phyloP scores from a whole-genome alignment of 108 stramenopile species.

The Cyclotella sp. region DNA sequence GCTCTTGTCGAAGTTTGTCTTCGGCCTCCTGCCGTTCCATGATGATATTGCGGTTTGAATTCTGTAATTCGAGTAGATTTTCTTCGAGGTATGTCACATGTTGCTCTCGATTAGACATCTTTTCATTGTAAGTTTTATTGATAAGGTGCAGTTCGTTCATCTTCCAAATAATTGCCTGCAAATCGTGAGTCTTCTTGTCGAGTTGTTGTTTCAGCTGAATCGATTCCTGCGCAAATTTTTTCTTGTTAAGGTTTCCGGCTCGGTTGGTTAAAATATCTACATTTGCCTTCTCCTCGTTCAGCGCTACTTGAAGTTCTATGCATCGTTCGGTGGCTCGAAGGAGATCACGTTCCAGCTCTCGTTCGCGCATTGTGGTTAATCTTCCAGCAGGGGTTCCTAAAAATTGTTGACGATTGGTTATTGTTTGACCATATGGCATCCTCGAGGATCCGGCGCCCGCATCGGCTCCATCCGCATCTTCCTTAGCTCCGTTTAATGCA shows the following conservation, averaged over 20 bases:
- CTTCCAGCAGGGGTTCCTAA: constrained; percentile 70
- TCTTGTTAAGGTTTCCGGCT: constrained; percentile 63
- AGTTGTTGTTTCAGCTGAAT: constrained; percentile 70
- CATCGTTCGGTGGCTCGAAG: constrained; percentile 71
- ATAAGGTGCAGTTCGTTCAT: constrained; percentile 91
- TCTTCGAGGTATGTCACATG: constrained; percentile 85
- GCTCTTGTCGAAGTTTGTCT: constrained; percentile 65
- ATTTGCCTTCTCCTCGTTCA: constrained; percentile 81
- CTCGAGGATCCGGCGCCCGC: constrained; percentile 20
- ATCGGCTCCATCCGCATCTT: constrained; percentile 26
- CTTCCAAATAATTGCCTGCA: constrained; percentile 84
- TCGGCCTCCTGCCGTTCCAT: constrained; percentile 65
- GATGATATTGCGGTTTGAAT: constrained; percentile 66
- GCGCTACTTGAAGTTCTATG: constrained; percentile 73
- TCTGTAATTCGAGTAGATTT: constrained; percentile 74
- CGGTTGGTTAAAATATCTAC: constrained; percentile 73
- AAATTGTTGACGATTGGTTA: constrained; percentile 69
- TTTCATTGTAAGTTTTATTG: constrained; percentile 83
- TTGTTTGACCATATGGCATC: constrained; percentile 49
- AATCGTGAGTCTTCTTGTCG: constrained; percentile 78
- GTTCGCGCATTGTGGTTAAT: constrained; percentile 71
- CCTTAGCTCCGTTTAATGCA: not conserved
- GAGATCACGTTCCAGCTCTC: constrained; percentile 74
- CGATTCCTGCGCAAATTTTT: constrained; percentile 74
- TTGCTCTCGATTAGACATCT: constrained; percentile 80